Evolutionary conservation across 805 yeast species (phyloP).

Genomic region (Scheffersomyces spartinae): DNA sequence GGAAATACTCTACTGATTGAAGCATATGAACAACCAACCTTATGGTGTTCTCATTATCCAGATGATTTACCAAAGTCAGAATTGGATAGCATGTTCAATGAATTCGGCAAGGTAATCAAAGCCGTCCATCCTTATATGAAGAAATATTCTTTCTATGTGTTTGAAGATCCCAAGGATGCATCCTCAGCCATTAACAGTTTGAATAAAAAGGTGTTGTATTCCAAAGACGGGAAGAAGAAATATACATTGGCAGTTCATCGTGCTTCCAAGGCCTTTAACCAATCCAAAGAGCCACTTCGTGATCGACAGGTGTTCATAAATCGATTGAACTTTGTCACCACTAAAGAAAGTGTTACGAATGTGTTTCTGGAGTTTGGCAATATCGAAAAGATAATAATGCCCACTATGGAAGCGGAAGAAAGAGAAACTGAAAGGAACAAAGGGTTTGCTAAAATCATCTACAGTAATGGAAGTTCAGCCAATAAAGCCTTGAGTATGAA

Average conservation of each 20-base stretch:
- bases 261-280: conserved; percentile 44
- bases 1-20: too few species aligned
- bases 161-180: conserved; percentile 1
- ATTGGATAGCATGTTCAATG: too few species aligned
- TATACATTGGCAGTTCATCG: conserved; percentile 42
- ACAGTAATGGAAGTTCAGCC: conserved; percentile 33
- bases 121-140: too few species aligned
- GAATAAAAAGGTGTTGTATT: conserved; percentile 26
- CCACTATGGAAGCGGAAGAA: conserved; percentile 23
- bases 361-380: conserved; percentile 40
- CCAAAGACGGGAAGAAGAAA: conserved; percentile 9
- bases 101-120: too few species aligned
- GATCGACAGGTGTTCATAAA: conserved; percentile 48
- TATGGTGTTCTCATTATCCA: too few species aligned
- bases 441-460: conserved; percentile 60
- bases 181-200: conserved; percentile 26
- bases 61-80: too few species aligned
- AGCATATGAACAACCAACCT: too few species aligned
- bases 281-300: conserved; percentile 24
- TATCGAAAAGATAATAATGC: conserved; percentile 41
- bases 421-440: conserved; percentile 28
- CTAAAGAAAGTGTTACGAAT: conserved; percentile 24
- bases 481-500: conserved; percentile 32
- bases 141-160: too few species aligned
- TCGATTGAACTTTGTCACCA: conserved; percentile 36